These are phyloP conservation scores for Vicia faba DNA, from an alignment of 306 rosid species.

Conservation along the genomic window DNA sequence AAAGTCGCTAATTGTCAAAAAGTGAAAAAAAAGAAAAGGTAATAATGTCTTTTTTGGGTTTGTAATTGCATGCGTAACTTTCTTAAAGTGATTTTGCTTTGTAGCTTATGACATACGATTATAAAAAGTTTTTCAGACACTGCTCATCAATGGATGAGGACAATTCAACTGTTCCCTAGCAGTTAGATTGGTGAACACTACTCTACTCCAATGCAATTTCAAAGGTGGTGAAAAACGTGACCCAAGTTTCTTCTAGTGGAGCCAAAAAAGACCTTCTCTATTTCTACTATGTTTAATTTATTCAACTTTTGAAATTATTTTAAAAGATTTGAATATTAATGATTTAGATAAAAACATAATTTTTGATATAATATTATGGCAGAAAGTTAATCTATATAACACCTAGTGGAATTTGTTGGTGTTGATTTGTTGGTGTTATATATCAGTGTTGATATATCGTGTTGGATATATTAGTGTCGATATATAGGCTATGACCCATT, in stretches of 20 bases:
- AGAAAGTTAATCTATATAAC: too few relatives aligned
- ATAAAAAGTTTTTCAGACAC: slow-evolving; percentile 36
- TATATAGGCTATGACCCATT: too few relatives aligned
- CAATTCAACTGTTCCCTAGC: slow-evolving; percentile 76
- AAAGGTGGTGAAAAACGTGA: slow-evolving; percentile 72
- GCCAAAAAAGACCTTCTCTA: slow-evolving; percentile 69
- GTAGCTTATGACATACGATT: background rate
- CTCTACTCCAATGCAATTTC: slow-evolving; percentile 42
- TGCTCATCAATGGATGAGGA: slow-evolving; percentile 78
- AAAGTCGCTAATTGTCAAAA: too few relatives aligned
- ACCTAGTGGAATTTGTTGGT: too few relatives aligned
- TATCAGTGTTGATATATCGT: too few relatives aligned
- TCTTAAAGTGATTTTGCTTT: background rate
- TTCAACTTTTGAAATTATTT: too few relatives aligned
- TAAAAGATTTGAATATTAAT: too few relatives aligned
- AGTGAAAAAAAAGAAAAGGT: background rate
- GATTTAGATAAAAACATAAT: too few relatives aligned
- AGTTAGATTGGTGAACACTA: slow-evolving; percentile 37
- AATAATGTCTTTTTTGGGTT: background rate
- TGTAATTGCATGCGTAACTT: background rate
- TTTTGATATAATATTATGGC: too few relatives aligned
- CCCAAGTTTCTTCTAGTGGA: slow-evolving; percentile 60
- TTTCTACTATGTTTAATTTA: too few relatives aligned
- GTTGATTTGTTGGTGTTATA: too few relatives aligned
- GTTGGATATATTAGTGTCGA: too few relatives aligned